Base-by-base conservation (phyloP, 108 stramenopile species). In the Cyclotella choctawhatcheeana region DNA sequence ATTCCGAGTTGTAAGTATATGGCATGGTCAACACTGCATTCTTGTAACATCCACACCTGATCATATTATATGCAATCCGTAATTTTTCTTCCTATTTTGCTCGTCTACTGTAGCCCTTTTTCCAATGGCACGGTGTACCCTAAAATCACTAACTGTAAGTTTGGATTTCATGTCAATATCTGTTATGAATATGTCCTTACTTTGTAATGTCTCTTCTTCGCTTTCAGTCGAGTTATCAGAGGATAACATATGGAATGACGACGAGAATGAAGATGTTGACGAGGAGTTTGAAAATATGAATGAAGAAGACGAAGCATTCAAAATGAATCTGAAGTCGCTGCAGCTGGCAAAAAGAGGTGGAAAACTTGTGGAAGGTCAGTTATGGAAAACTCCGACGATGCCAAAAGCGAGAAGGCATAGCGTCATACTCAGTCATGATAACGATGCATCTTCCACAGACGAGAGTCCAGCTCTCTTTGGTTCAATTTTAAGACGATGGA, bases 1-100 rank as follows among this genome's bases (percentile, higher is more conserved):
- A 91, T 35, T 63, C 72, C 17, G 90, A 91, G 58, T 91, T 91
- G n/a, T n/a, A n/a, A n/a, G n/a, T n/a, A n/a, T n/a, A n/a, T n/a
- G n/a, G n/a, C n/a, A n/a, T n/a, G n/a, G n/a, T n/a, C n/a, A n/a
- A n/a, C n/a, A n/a, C n/a, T n/a, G n/a, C n/a, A n/a, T n/a, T n/a
- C n/a, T n/a, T n/a, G n/a, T n/a, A n/a, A n/a, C n/a, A n/a, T n/a
- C n/a, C n/a, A n/a, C n/a, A n/a, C n/a, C n/a, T n/a, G n/a, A n/a
- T n/a, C n/a, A n/a, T n/a, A n/a, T n/a, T n/a, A n/a, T n/a, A n/a
- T n/a, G n/a, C n/a, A n/a, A n/a, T n/a, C n/a, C n/a, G n/a, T n/a
- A n/a, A n/a, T n/a, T n/a, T n/a, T n/a, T n/a, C n/a, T n/a, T n/a
- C n/a, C n/a, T n/a, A n/a, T n/a, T n/a, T n/a, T n/a, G n/a, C n/a